Evolutionary conservation across 345 rosid species (phyloP).

Genomic region (Jatropha curcas): DNA sequence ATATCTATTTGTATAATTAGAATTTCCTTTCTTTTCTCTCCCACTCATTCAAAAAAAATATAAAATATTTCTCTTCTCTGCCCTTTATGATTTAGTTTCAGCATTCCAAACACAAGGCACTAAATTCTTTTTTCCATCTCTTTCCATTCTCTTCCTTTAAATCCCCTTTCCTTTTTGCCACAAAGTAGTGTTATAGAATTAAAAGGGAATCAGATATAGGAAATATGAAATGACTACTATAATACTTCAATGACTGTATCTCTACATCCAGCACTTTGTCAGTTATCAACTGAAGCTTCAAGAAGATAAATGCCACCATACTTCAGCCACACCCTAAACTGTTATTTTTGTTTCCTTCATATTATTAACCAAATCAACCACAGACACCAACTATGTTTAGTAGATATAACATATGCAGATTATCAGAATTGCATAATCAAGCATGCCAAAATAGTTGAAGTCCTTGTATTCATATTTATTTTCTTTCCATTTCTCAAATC

Average conservation of each 20-base stretch:
- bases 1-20: too few relatives aligned
- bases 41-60: too few relatives aligned
- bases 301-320: constrained; percentile 6
- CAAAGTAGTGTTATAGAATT: neutral
- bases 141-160: too few relatives aligned
- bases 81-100: too few relatives aligned
- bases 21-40: too few relatives aligned
- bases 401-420: neutral
- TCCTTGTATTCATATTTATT: neutral
- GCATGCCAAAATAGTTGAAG: neutral
- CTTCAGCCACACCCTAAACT: neutral
- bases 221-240: neutral
- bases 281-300: neutral
- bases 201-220: neutral
- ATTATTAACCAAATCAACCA: neutral
- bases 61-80: too few relatives aligned
- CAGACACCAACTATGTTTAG: neutral
- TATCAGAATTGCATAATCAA: constrained; percentile 4
- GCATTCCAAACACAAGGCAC: too few relatives aligned
- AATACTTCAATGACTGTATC: neutral
- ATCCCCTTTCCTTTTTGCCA: too few relatives aligned
- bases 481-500: neutral
- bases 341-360: neutral
- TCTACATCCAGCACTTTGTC: neutral
- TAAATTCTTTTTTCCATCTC: too few relatives aligned